Conservation (phyloP, 2,329 filamentous ascomycete genomes). For the Thielaviopsis ethacetica region DNA sequence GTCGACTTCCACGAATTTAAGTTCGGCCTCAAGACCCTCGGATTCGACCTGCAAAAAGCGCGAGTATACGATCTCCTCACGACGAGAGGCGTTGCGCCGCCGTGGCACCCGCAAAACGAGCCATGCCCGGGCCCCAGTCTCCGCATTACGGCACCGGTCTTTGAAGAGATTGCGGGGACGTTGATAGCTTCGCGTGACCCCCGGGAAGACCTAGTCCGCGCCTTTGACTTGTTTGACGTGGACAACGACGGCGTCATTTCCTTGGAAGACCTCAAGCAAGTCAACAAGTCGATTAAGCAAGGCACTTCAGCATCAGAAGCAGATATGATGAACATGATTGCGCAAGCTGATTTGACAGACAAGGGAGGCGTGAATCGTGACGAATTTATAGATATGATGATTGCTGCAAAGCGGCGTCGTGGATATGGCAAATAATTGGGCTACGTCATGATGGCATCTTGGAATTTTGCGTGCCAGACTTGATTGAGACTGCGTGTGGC, state of each 20-base stretch:
- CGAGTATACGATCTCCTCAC: slow-evolving; percentile 72
- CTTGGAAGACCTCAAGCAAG: slow-evolving; percentile 69
- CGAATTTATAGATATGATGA: slow-evolving; percentile 51
- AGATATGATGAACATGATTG: slow-evolving; percentile 89
- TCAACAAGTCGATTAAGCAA: slow-evolving; percentile 83
- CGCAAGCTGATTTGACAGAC: slow-evolving; percentile 90
- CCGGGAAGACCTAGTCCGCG: slow-evolving; percentile 74
- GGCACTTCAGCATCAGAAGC: slow-evolving; percentile 66
- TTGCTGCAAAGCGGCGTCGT: slow-evolving; percentile 13
- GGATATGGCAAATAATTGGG: slow-evolving; percentile 11
- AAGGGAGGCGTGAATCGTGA: slow-evolving; percentile 63
- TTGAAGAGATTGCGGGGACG: slow-evolving; percentile 62
- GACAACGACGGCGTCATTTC: slow-evolving; percentile 85
- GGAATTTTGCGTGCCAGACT: not conserved
- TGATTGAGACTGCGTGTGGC: too few relatives aligned
- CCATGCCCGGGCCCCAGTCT: slow-evolving; percentile 44
- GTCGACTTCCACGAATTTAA: slow-evolving; percentile 98
- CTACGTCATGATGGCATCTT: not conserved
- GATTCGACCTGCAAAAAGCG: slow-evolving; percentile 76
- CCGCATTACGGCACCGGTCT: slow-evolving; percentile 54
- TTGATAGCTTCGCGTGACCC: slow-evolving; percentile 73
- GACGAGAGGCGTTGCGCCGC: slow-evolving; percentile 59
- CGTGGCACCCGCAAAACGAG: slow-evolving; percentile 37
- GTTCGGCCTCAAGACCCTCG: slow-evolving; percentile 86
- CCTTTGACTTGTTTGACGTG: slow-evolving; percentile 85